Percentiles rank a stretch among this genome's conserved stretches.
Conservation (phyloP, 2,329 filamentous ascomycete species). For the Rosellinia necatrix region DNA sequence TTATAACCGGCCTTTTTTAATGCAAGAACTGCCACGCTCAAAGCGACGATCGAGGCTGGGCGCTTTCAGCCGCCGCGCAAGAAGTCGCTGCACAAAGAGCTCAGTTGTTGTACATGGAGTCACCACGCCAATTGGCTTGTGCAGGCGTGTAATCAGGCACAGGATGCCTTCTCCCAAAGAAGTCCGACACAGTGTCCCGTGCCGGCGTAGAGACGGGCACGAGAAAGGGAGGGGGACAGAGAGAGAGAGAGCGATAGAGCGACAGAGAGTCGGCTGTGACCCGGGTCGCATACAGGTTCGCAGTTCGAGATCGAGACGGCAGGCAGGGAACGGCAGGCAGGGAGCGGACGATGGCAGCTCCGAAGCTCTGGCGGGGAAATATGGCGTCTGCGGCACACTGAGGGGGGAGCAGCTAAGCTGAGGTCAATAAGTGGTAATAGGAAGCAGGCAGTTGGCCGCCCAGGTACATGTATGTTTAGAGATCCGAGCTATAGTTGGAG, state of each 20-base stretch:
- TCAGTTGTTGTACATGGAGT: constrained; percentile 16
- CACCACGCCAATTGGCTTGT: constrained; percentile 26
- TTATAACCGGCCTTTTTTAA: constrained; percentile 19
- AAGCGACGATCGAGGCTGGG: constrained; percentile 13
- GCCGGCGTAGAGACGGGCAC: constrained; percentile 6
- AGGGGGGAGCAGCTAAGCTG: constrained; percentile 1
- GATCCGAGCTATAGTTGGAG: not conserved
- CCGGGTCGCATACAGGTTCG: constrained; percentile 14
- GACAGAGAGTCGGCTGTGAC: constrained; percentile 4
- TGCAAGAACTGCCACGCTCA: constrained; percentile 15
- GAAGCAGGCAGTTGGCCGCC: constrained; percentile 8
- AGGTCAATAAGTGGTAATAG: constrained; percentile 7
- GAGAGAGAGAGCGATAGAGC: too few species aligned
- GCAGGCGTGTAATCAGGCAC: not conserved
- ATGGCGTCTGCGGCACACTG: constrained; percentile 15
- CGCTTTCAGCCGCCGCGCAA: constrained; percentile 22
- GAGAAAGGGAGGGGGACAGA: too few species aligned
- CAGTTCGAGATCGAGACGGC: constrained; percentile 18
- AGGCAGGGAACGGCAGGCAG: not conserved
- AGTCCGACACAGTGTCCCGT: too few species aligned
- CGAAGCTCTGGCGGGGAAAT: constrained; percentile 5
- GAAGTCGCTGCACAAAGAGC: constrained; percentile 25
- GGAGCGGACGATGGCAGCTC: not conserved
- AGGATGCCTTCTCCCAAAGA: not conserved
- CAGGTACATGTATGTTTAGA: constrained; percentile 3